Evolutionary conservation across 768 basidiomycete species (phyloP).

Genomic region (Russula emetica): DNA sequence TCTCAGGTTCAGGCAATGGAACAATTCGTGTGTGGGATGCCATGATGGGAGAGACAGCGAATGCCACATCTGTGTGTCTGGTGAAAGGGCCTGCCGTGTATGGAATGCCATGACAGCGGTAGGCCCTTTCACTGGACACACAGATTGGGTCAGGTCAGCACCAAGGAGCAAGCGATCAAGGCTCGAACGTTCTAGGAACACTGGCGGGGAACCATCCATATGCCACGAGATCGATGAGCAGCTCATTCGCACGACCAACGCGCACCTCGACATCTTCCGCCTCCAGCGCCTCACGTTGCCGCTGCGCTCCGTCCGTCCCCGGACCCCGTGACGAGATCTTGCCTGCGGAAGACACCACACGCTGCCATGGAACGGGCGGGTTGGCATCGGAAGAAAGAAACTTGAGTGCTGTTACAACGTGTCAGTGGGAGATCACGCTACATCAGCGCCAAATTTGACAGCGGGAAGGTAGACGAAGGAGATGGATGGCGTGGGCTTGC

Average conservation of each 20-base stretch:
- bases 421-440: background rate
- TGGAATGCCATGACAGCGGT: too few relatives aligned
- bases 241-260: slow-evolving; percentile 49
- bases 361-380: slow-evolving; percentile 77
- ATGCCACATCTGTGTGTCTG: too few relatives aligned
- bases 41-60: too few relatives aligned
- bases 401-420: slow-evolving; percentile 59
- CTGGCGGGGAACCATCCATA: slow-evolving; percentile 66
- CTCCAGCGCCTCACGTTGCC: slow-evolving; percentile 70
- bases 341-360: slow-evolving; percentile 68
- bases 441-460: background rate
- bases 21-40: too few relatives aligned
- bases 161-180: background rate
- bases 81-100: too few relatives aligned
- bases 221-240: slow-evolving; percentile 51
- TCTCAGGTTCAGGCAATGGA: too few relatives aligned
- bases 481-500: background rate
- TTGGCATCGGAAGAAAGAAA: slow-evolving; percentile 55
- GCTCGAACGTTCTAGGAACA: slow-evolving; percentile 9
- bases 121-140: too few relatives aligned
- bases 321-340: slow-evolving; percentile 80
- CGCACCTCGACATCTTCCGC: slow-evolving; percentile 80
- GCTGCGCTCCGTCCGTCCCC: slow-evolving; percentile 70
- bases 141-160: too few relatives aligned
- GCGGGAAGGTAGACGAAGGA: too few relatives aligned